A percentile compares a stretch with the other conserved stretches of the same genome.
phyloP scores from a whole-genome alignment of 106 monocot genomes.

The Phalaenopsis aphrodite region DNA sequence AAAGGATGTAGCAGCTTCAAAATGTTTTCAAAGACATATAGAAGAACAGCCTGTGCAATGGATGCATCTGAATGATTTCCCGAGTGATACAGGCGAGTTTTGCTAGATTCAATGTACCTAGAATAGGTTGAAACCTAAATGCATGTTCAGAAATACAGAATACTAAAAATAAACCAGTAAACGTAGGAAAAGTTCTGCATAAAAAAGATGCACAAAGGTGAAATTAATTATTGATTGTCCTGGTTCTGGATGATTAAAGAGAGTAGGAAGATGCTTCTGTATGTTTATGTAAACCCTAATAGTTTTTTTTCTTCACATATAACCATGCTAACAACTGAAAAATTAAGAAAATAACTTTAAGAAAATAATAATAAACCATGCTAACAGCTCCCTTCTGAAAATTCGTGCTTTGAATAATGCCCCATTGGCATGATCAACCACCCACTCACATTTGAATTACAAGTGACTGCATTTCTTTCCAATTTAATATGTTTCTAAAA shows the following conservation, averaged over 20 bases:
- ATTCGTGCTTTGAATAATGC: not conserved
- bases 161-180: conserved; percentile 2
- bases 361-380: too few species aligned
- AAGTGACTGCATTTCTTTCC: not conserved
- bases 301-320: not conserved
- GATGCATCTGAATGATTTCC: conserved; percentile 29
- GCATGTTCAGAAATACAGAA: not conserved
- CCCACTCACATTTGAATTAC: not conserved
- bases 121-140: not conserved
- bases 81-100: conserved; percentile 78
- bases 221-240: not conserved
- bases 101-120: conserved; percentile 99
- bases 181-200: not conserved
- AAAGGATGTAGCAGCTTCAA: conserved; percentile 93
- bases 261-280: not conserved
- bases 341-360: too few species aligned
- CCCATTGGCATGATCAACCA: not conserved
- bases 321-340: too few species aligned
- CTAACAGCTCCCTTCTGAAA: not conserved
- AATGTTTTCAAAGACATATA: conserved; percentile 94
- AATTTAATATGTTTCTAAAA: not conserved
- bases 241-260: too few species aligned
- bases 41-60: conserved; percentile 58
- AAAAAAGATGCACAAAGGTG: not conserved
- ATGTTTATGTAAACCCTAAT: not conserved